phyloP scores from a whole-genome alignment of 2,329 filamentous ascomycete genomes.

The Penicillium sclerotiorum region DNA sequence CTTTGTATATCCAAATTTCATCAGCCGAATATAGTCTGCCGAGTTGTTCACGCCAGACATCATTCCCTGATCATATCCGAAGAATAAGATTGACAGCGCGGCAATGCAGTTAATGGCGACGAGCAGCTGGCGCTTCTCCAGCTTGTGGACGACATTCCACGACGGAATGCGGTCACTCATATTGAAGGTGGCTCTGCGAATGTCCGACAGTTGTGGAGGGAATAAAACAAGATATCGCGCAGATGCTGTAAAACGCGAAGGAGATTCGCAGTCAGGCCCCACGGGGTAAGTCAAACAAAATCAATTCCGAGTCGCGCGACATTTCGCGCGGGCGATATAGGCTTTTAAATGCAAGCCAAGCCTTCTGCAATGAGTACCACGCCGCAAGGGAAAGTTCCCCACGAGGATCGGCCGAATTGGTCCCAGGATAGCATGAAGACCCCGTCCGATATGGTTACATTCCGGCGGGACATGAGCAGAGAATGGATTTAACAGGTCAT shows the following conservation, averaged over 20 bases:
- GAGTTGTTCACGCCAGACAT: slow-evolving; percentile 68
- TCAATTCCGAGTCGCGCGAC: background rate
- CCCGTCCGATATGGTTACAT: slow-evolving; percentile 12
- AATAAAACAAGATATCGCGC: too few relatives aligned
- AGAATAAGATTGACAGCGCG: slow-evolving; percentile 69
- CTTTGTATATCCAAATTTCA: slow-evolving; percentile 66
- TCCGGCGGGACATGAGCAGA: slow-evolving; percentile 7
- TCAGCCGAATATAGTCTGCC: slow-evolving; percentile 64
- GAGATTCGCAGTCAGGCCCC: too few relatives aligned
- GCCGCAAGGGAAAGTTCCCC: slow-evolving; percentile 11
- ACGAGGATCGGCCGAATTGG: slow-evolving; percentile 20
- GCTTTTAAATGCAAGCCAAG: slow-evolving; percentile 12
- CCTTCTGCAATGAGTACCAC: slow-evolving; percentile 2
- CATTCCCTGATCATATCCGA: slow-evolving; percentile 60
- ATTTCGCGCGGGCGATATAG: background rate
- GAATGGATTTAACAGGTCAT: background rate
- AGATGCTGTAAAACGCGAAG: too few relatives aligned
- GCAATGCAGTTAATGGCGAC: slow-evolving; percentile 66
- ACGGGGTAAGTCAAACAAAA: background rate
- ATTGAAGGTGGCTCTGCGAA: slow-evolving; percentile 10
- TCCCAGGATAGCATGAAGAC: slow-evolving; percentile 13
- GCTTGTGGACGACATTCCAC: slow-evolving; percentile 55
- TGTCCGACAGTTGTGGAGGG: too few relatives aligned
- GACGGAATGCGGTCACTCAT: slow-evolving; percentile 44
- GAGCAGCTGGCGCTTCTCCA: slow-evolving; percentile 60